Evolutionary conservation across 345 rosid genomes (phyloP).

Genomic region (Pseudoturritis turrita): DNA sequence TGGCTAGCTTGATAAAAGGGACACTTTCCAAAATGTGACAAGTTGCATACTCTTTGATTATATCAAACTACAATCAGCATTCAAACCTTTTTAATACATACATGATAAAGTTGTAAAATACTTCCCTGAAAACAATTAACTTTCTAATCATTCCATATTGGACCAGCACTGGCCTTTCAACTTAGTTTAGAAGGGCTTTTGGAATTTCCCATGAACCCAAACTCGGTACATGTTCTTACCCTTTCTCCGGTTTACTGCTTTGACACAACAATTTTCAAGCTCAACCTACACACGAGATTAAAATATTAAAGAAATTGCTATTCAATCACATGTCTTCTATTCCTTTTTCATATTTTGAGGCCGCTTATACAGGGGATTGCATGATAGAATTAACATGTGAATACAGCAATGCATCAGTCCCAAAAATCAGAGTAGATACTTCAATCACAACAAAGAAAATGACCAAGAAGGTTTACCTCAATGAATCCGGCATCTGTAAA

Average conservation of each 20-base stretch:
- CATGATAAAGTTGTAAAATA: background rate
- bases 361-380: too few species aligned
- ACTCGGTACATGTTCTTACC: conserved; percentile 75
- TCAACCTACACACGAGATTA: conserved; percentile 51
- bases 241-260: conserved; percentile 61
- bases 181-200: conserved; percentile 42
- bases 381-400: background rate
- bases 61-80: background rate
- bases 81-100: background rate
- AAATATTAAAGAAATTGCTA: background rate
- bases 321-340: too few species aligned
- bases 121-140: background rate
- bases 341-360: too few species aligned
- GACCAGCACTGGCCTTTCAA: background rate
- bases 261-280: conserved; percentile 80
- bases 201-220: conserved; percentile 95
- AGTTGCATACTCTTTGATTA: background rate
- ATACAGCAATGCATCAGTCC: background rate
- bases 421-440: background rate
- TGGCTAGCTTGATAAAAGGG: too few species aligned
- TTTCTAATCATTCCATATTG: background rate
- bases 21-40: background rate
- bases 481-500: conserved; percentile 63
- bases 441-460: background rate
- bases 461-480: conserved; percentile 44